Evolutionary conservation across 139 green algal genomes (phyloP), one percentile per base, ranked within the genome.

Genomic region (Coelastrella sp.): DNA sequence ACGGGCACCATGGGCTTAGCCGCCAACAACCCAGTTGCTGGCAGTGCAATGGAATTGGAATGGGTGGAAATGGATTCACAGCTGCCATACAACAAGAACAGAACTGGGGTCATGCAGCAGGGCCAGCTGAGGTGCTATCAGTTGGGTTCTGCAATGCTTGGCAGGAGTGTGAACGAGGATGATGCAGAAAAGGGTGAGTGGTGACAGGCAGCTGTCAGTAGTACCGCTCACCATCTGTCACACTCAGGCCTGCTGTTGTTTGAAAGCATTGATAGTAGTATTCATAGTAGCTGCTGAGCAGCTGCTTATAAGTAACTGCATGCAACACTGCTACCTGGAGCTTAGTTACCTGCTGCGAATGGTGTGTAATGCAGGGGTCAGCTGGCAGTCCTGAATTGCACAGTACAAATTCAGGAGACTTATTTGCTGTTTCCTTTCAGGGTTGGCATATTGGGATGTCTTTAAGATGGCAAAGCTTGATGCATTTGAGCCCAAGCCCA

Each of bases 21-120:
- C 63, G 72, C 4, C 59, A n/a, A 35, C 86, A 86, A 58, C 63
- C 22, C 22, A 58, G 58, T 22, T 22, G 59, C 59, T n/a, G 59
- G n/a, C 8, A 57, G 9, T 80, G 68, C 49, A 19, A 10, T 88
- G 25, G 22, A 80, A 14, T 20, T 88, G n/a, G 93, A 96, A 79
- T 97, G 95, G 94, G 78, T 92, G 78, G 94, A 97, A 91, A 94
- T 93, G 89, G 94, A 96, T 17, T 92, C 90, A 68, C 91, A 96
- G 84, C 87, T 96, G 91, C 89, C 89, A 27, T 95, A 94, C 93
- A 96, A 96, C 91, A 94, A 93, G 88, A 91, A 90, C 76, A 91
- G 95, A 24, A 89, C 89, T n/a, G 90, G 49, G 4, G 87, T 85
- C 14, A 58, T 91, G 87, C 66, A 94, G 89, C 79, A 92, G 61